Evolutionary conservation across 2,329 filamentous ascomycete species (phyloP).

Genomic region (Mycosphaerella sp.): DNA sequence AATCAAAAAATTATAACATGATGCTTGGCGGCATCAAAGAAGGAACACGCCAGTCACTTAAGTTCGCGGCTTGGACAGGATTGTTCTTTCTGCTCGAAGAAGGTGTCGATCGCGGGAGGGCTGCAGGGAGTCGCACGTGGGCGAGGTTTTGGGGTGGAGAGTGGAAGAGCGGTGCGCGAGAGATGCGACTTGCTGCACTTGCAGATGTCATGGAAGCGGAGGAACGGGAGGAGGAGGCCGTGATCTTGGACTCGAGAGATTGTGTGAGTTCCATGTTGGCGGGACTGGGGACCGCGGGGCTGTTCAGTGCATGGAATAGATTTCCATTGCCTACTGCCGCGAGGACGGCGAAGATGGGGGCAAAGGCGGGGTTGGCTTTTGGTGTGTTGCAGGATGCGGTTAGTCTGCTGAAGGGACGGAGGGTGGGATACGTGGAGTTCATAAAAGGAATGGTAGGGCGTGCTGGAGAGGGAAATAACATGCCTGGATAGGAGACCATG

Average conservation of each 20-base stretch:
- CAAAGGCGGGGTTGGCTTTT: slow-evolving; percentile 72
- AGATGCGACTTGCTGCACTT: slow-evolving; percentile 36
- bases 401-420: slow-evolving; percentile 61
- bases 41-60: slow-evolving; percentile 66
- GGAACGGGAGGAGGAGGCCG: slow-evolving; percentile 35
- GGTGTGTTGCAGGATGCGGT: slow-evolving; percentile 74
- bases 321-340: slow-evolving; percentile 61
- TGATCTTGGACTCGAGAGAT: slow-evolving; percentile 51
- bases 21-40: slow-evolving; percentile 72
- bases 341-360: slow-evolving; percentile 67
- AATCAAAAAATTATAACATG: slow-evolving; percentile 89
- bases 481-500: background rate
- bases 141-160: slow-evolving; percentile 31
- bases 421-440: slow-evolving; percentile 68
- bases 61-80: slow-evolving; percentile 64
- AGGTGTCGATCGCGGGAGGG: slow-evolving; percentile 67
- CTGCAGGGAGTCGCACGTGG: slow-evolving; percentile 51
- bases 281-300: slow-evolving; percentile 74
- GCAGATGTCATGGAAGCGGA: slow-evolving; percentile 36
- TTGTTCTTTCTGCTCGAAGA: slow-evolving; percentile 79
- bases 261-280: slow-evolving; percentile 75
- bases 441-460: slow-evolving; percentile 21
- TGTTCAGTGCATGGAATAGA: slow-evolving; percentile 78
- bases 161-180: slow-evolving; percentile 26
- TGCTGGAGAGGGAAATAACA: background rate